Base-by-base conservation (phyloP, 2,329 filamentous ascomycete genomes). In the Phialophora macrospora region DNA sequence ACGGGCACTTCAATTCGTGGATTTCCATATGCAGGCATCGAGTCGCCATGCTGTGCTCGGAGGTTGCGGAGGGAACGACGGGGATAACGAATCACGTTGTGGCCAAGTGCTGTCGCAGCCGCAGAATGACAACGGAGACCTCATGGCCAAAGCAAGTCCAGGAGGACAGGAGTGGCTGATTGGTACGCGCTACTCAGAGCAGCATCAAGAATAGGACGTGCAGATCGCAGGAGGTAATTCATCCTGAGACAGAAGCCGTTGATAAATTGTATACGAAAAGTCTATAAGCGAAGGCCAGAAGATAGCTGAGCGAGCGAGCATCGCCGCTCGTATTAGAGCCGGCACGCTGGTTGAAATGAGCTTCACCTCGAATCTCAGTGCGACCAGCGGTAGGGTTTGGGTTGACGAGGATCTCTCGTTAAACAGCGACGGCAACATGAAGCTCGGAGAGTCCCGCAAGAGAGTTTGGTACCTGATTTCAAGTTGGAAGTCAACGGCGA, bases 201-300 rank as follows among this genome's bases (percentile, higher is more conserved):
- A 26, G 14, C 20, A 51, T 49, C 46, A 24, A 26, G 48, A 12
- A 4, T 7, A 51, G 8, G 8, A 51, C 14, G 17, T 2, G 22
- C 48, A 44, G 6, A 17, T 4, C 17, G 14, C 5, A n/a, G 38
- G 7, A n/a, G 38, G 7, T 8, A n/a, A 44, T 44, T 20, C 38
- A 44, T 44, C 38, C 17, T n/a, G 38, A 44, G 38, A 44, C 38
- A 7, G 11, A 44, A n/a, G 17, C 38, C 17, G 38, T 8, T 44
- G 38, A 20, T 44, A 44, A 3, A 44, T 44, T 8, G 12, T 44
- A 44, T 17, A 51, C 48, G 22, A 51, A 51, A 51, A 51, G 48
- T 51, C 48, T 51, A 51, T 51, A 51, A 51, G 48, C 48, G 48
- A 51, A 44, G 38, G 38, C 38, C n/a, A n/a, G n/a, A n/a, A n/a